These are phyloP conservation scores for Penicilliopsis zonata DNA, from an alignment of 495 filamentous ascomycete species.

Conservation along the genomic window DNA sequence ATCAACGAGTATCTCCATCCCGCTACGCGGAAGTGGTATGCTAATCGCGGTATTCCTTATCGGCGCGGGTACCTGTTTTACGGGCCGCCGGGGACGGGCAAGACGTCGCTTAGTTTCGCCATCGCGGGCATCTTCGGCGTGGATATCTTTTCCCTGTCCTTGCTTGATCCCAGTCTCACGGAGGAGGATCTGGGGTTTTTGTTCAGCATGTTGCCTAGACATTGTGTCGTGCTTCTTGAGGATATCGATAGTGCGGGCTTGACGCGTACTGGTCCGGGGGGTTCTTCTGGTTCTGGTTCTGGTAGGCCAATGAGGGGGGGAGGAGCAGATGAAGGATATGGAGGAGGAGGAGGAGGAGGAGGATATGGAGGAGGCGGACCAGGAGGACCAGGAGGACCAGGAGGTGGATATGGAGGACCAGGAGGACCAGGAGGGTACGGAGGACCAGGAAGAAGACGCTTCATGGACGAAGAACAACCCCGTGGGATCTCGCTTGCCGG, in stretches of 20 bases:
- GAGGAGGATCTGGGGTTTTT: conserved; percentile 32
- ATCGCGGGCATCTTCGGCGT: conserved; percentile 53
- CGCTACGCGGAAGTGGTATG: conserved; percentile 21
- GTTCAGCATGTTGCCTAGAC: conserved; percentile 45
- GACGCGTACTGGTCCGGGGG: background rate
- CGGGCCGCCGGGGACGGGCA: conserved; percentile 61
- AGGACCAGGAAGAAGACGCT: too few relatives aligned
- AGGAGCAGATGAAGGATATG: background rate
- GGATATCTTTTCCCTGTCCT: conserved; percentile 50
- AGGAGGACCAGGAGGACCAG: too few relatives aligned
- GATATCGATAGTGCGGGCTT: conserved; percentile 44
- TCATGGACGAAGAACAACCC: too few relatives aligned
- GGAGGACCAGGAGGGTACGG: background rate
- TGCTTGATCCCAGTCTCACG: conserved; percentile 40
- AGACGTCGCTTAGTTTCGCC: conserved; percentile 49
- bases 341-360: background rate
- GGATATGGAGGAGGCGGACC: too few relatives aligned
- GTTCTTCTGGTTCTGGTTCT: background rate
- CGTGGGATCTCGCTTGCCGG: conserved; percentile 51
- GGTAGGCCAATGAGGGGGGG: too few relatives aligned
- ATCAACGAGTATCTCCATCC: conserved; percentile 17
- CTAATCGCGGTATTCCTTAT: conserved; percentile 55
- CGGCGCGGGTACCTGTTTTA: conserved; percentile 52
- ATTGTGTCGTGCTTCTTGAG: conserved; percentile 54
- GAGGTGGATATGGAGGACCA: background rate